These are phyloP conservation scores for Paecilomyces dactylethromorphus DNA, from an alignment of 2,329 filamentous ascomycete genomes.

Conservation along the genomic window DNA sequence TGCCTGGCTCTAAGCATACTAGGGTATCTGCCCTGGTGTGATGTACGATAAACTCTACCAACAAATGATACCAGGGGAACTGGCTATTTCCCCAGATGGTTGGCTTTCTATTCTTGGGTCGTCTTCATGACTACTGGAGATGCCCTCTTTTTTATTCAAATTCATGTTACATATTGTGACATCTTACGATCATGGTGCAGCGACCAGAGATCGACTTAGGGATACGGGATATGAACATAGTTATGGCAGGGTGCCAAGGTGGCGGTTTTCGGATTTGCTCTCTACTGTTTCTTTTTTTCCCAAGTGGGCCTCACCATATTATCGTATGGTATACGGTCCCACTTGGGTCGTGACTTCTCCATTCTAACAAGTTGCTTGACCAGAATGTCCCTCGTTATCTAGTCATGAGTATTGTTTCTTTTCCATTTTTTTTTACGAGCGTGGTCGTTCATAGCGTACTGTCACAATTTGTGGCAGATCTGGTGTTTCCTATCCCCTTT, in stretches of 20 bases:
- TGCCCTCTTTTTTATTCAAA: neutral
- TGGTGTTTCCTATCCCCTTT: neutral
- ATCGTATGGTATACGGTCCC: neutral
- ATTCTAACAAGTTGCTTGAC: neutral
- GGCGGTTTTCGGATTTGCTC: neutral
- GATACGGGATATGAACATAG: constrained; percentile 1
- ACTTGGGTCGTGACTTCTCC: neutral
- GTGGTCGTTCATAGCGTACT: neutral
- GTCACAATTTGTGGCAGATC: neutral
- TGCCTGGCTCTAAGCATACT: constrained; percentile 34
- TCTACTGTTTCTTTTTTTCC: neutral
- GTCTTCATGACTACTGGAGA: neutral
- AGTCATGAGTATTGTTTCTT: neutral
- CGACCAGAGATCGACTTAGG: neutral
- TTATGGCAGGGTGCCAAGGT: neutral
- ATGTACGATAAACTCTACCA: neutral
- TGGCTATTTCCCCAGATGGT: neutral
- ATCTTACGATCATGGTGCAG: neutral
- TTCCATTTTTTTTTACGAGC: neutral
- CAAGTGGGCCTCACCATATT: neutral
- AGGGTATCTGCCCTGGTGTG: neutral
- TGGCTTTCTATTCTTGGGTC: neutral
- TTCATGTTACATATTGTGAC: neutral
- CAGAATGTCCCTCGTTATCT: neutral
- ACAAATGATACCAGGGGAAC: neutral